Evolutionary conservation across 2,329 filamentous ascomycete genomes (phyloP).

Genomic region (Rhynchosporium secalis): DNA sequence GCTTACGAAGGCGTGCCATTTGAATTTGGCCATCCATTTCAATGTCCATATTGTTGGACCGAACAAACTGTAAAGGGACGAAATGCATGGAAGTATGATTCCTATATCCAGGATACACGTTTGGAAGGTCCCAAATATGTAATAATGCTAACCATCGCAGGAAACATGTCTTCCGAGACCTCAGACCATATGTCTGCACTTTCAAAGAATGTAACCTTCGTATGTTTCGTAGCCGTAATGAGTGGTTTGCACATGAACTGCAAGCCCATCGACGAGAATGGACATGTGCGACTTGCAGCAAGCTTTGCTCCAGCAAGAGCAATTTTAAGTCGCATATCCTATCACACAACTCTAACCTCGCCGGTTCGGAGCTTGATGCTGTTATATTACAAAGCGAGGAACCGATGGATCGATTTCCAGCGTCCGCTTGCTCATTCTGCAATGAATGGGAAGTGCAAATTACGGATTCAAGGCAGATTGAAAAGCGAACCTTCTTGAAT

Average conservation of each 20-base stretch:
- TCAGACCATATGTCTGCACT: slow-evolving; percentile 42
- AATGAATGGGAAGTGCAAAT: slow-evolving; percentile 36
- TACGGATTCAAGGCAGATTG: slow-evolving; percentile 16
- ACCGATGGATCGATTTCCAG: slow-evolving; percentile 27
- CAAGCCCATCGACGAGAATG: slow-evolving; percentile 37
- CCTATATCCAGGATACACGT: too few species aligned
- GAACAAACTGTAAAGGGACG: slow-evolving; percentile 29
- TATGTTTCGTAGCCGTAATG: slow-evolving; percentile 37
- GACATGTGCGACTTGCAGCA: slow-evolving; percentile 32
- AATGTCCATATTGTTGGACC: slow-evolving; percentile 32
- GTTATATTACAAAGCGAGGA: slow-evolving; percentile 33
- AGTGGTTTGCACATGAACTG: slow-evolving; percentile 41
- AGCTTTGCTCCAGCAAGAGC: slow-evolving; percentile 15
- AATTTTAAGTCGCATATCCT: slow-evolving; percentile 26
- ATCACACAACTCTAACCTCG: slow-evolving; percentile 18
- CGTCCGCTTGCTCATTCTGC: slow-evolving; percentile 38
- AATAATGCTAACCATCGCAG: slow-evolving; percentile 19
- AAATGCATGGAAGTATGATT: slow-evolving; percentile 30
- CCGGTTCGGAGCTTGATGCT: slow-evolving; percentile 27
- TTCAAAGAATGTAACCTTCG: slow-evolving; percentile 37
- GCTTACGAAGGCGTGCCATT: slow-evolving; percentile 31
- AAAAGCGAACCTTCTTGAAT: slow-evolving; percentile 19
- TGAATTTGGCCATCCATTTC: slow-evolving; percentile 31
- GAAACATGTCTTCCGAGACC: slow-evolving; percentile 40
- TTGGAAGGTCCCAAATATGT: too few species aligned